These are phyloP conservation scores for Coffea humblotiana DNA, from an alignment of 305 asterid genomes.

Conservation along the genomic window DNA sequence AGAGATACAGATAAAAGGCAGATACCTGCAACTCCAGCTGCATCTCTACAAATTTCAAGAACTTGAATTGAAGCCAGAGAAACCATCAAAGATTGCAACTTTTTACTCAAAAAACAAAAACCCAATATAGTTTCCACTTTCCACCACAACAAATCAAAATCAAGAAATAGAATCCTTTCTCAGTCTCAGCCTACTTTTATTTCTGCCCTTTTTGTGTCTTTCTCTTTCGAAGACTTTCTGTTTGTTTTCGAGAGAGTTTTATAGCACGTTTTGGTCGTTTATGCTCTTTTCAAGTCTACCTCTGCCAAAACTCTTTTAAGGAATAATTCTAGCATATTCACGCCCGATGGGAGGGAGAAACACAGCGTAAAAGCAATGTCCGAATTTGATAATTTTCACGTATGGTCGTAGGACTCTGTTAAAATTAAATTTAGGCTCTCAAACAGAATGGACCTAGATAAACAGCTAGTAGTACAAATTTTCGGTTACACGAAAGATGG, in stretches of 20 bases:
- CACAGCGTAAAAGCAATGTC: no score
- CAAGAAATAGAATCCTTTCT: background rate
- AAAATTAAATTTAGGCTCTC: no score
- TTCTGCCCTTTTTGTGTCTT: background rate
- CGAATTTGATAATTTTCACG: no score
- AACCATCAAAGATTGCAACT: slow-evolving; percentile 22
- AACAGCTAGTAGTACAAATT: no score
- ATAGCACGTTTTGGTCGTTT: background rate
- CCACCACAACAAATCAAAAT: background rate
- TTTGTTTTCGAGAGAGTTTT: background rate
- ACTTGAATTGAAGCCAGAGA: slow-evolving; percentile 18
- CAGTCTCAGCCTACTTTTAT: background rate
- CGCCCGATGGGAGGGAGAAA: no score
- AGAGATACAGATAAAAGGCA: slow-evolving; percentile 3
- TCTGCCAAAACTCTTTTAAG: no score
- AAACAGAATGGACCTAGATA: no score
- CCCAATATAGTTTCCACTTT: background rate
- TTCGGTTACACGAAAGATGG: no score
- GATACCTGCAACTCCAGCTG: slow-evolving; percentile 61
- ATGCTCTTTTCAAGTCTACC: background rate
- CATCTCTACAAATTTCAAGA: slow-evolving; percentile 38
- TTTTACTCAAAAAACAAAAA: background rate
- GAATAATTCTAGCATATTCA: no score
- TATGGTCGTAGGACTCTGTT: no score
- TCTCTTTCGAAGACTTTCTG: no score